Conservation (phyloP, 169 alveolate species). For the Cryptosporidium ubiquitum region DNA sequence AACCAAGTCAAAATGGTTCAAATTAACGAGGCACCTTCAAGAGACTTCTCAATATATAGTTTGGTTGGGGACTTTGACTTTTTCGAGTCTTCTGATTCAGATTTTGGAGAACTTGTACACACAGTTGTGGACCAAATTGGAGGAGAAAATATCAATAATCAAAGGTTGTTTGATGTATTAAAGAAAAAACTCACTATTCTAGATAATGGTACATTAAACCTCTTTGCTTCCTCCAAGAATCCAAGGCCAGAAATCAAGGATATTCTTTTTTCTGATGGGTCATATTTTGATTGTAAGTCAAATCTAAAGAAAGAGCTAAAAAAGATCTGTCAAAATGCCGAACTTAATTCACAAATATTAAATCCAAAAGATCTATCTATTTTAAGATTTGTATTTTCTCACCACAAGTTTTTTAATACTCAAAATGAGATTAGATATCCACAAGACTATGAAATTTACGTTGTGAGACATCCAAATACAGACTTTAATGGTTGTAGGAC, state of each 20-base stretch:
- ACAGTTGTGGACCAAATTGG: slow-evolving; percentile 28
- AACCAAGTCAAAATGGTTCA: not conserved
- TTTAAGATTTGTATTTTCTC: slow-evolving; percentile 19
- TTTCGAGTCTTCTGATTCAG: slow-evolving; percentile 36
- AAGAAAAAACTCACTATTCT: slow-evolving; percentile 34
- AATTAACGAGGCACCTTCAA: not conserved
- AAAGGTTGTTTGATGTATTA: slow-evolving; percentile 2
- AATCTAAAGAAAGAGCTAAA: slow-evolving; percentile 43
- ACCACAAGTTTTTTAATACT: not conserved
- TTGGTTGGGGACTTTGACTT: slow-evolving; percentile 21
- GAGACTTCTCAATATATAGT: slow-evolving; percentile 2
- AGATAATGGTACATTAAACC: slow-evolving; percentile 48
- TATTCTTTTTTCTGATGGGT: not conserved
- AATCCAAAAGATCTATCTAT: slow-evolving; percentile 3
- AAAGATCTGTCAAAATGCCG: slow-evolving; percentile 19
- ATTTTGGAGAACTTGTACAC: slow-evolving; percentile 45
- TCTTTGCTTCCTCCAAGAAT: not conserved
- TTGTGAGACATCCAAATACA: slow-evolving; percentile 49
- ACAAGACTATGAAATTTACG: slow-evolving; percentile 26
- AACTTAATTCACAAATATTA: slow-evolving; percentile 10
- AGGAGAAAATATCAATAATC: not conserved
- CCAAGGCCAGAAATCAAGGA: slow-evolving; percentile 6
- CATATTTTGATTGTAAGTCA: slow-evolving; percentile 29
- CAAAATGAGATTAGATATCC: not conserved
- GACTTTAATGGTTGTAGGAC: slow-evolving; percentile 58